phyloP scores from a whole-genome alignment of 2,329 filamentous ascomycete genomes.

The Penicillium sp. region DNA sequence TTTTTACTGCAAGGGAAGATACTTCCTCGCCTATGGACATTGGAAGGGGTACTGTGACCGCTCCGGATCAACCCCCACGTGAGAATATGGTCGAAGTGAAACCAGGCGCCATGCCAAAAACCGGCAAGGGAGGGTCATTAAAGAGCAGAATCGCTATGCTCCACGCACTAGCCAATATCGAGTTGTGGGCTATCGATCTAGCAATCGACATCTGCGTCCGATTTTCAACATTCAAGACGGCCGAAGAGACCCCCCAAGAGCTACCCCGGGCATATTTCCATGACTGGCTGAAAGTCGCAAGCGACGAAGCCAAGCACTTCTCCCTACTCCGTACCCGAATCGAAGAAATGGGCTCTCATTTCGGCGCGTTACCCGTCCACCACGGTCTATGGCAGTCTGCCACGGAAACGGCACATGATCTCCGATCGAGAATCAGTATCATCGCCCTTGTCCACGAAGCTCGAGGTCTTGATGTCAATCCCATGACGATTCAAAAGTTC shows the following conservation, averaged over 20 bases:
- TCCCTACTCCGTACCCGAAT: slow-evolving; percentile 49
- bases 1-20: slow-evolving; percentile 44
- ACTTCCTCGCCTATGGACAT: slow-evolving; percentile 47
- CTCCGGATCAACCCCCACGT: slow-evolving; percentile 47
- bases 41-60: slow-evolving; percentile 38
- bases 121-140: slow-evolving; percentile 46
- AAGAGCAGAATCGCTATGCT: slow-evolving; percentile 52
- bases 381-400: slow-evolving; percentile 52
- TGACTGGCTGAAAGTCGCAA: slow-evolving; percentile 53
- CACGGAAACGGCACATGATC: slow-evolving; percentile 46
- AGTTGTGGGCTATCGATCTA: slow-evolving; percentile 53
- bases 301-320: slow-evolving; percentile 53
- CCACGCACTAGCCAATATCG: slow-evolving; percentile 52
- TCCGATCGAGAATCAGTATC: slow-evolving; percentile 50
- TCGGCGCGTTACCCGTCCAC: slow-evolving; percentile 50
- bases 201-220: slow-evolving; percentile 52
- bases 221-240: slow-evolving; percentile 47
- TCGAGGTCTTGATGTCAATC: slow-evolving; percentile 51
- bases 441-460: slow-evolving; percentile 54
- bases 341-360: slow-evolving; percentile 49
- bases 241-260: slow-evolving; percentile 28
- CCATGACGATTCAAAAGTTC: slow-evolving; percentile 52
- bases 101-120: slow-evolving; percentile 45
- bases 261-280: slow-evolving; percentile 51
- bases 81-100: slow-evolving; percentile 44